phyloP scores from a whole-genome alignment of 2,329 filamentous ascomycete genomes.

The Pochonia chlamydosporia region DNA sequence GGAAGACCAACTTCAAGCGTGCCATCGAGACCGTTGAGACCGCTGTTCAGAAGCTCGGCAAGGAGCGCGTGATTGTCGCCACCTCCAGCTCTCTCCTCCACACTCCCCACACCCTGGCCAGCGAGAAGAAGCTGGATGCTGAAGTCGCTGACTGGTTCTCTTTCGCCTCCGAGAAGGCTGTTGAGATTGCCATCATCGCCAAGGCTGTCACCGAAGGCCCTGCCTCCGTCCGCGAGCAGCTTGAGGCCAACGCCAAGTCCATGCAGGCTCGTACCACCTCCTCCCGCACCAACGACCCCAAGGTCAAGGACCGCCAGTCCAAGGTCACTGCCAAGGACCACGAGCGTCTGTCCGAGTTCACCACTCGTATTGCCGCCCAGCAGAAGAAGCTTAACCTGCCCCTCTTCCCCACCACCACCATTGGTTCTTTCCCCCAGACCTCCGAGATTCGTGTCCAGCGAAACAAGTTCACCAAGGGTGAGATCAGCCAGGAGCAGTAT shows the following conservation, averaged over 20 bases:
- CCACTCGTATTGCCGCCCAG: slow-evolving; percentile 78
- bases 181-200: slow-evolving; percentile 86
- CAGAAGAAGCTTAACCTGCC: slow-evolving; percentile 90
- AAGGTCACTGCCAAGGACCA: slow-evolving; percentile 80
- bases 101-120: slow-evolving; percentile 94
- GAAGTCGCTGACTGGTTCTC: slow-evolving; percentile 98
- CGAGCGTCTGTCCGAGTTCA: slow-evolving; percentile 89
- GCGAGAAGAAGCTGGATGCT: slow-evolving; percentile 94
- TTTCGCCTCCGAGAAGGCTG: slow-evolving; percentile 91
- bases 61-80: slow-evolving; percentile 94
- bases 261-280: slow-evolving; percentile 87
- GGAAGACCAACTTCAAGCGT: slow-evolving; percentile 99
- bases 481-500: slow-evolving; percentile 88
- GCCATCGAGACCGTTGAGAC: slow-evolving; percentile 87
- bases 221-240: slow-evolving; percentile 75
- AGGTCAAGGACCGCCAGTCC: slow-evolving; percentile 93
- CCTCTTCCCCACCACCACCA: slow-evolving; percentile 97
- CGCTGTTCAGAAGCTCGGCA: slow-evolving; percentile 89
- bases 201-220: slow-evolving; percentile 95
- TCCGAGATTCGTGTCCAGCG: slow-evolving; percentile 95
- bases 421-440: slow-evolving; percentile 98
- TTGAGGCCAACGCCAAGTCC: slow-evolving; percentile 96
- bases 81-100: slow-evolving; percentile 97
- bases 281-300: slow-evolving; percentile 90
- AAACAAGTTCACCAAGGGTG: slow-evolving; percentile 98